Conservation (phyloP, 257 asterid genomes). For the Forsythia viridissima region DNA sequence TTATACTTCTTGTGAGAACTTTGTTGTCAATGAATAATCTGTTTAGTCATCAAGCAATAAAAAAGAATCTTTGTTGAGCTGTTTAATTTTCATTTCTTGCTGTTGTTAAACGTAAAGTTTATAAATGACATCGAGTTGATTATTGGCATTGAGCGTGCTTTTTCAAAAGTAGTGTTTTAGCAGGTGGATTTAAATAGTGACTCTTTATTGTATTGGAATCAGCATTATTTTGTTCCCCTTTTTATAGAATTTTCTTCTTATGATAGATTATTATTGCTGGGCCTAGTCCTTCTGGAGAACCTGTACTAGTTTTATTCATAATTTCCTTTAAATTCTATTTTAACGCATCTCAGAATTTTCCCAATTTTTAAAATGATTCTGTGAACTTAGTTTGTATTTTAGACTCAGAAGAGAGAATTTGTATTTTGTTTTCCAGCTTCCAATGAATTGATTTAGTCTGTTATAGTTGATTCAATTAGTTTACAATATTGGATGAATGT, state of each 20-base stretch:
- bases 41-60: slow-evolving; percentile 15
- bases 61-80: slow-evolving; percentile 18
- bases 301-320: slow-evolving; percentile 18
- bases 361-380: slow-evolving; percentile 16
- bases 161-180: slow-evolving; percentile 39
- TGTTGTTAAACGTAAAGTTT: slow-evolving; percentile 30
- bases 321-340: slow-evolving; percentile 12
- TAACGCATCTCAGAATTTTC: slow-evolving; percentile 1
- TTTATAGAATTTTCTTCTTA: slow-evolving; percentile 31
- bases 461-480: neutral
- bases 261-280: slow-evolving; percentile 47
- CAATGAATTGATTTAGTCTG: neutral
- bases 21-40: neutral
- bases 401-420: neutral
- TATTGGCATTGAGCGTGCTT: slow-evolving; percentile 36
- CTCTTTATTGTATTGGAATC: slow-evolving; percentile 32
- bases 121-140: slow-evolving; percentile 24
- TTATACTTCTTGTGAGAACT: neutral
- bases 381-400: neutral
- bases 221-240: slow-evolving; percentile 50
- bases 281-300: slow-evolving; percentile 29
- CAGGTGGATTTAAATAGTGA: slow-evolving; percentile 32
- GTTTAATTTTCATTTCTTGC: slow-evolving; percentile 25
- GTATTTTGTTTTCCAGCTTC: neutral
- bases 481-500: neutral